These are phyloP conservation scores for Leishmania tarentolae DNA, from an alignment of 208 protist genomes.

Conservation along the genomic window DNA sequence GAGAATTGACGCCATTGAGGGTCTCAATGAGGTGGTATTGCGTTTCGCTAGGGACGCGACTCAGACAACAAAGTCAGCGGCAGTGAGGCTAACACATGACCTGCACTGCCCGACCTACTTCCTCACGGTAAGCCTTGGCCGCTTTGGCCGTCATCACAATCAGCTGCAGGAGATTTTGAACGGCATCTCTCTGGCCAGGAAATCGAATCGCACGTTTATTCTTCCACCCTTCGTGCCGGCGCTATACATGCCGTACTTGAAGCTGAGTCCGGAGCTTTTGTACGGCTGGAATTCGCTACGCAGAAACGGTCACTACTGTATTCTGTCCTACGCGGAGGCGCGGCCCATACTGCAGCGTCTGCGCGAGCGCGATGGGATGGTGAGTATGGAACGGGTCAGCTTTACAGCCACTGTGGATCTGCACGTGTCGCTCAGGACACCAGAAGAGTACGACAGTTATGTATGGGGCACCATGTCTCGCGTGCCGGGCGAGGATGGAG, in stretches of 20 bases:
- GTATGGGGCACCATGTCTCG: constrained; percentile 9
- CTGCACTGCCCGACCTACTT: constrained; percentile 20
- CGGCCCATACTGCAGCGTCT: constrained; percentile 9
- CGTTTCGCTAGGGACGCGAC: not conserved
- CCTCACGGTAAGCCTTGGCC: constrained; percentile 17
- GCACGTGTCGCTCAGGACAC: not conserved
- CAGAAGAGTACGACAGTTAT: not conserved
- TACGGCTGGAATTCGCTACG: constrained; percentile 28
- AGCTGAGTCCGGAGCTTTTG: constrained; percentile 10
- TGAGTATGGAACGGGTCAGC: constrained; percentile 9
- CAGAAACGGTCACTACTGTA: constrained; percentile 15
- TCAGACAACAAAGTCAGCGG: not conserved
- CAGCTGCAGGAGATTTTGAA: constrained; percentile 27
- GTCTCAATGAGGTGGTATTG: not conserved
- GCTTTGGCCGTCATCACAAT: constrained; percentile 31
- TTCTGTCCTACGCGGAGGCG: constrained; percentile 21
- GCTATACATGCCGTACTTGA: constrained; percentile 1
- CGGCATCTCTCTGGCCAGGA: constrained; percentile 14
- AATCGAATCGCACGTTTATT: constrained; percentile 19
- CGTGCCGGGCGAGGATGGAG: not conserved
- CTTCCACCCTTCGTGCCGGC: constrained; percentile 15
- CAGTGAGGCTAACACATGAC: not conserved
- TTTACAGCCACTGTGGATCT: not conserved
- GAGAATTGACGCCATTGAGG: not conserved
- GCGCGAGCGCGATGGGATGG: not conserved